Evolutionary conservation across 2,329 filamentous ascomycete genomes (phyloP).

Genomic region (Beauveria brongniartii): DNA sequence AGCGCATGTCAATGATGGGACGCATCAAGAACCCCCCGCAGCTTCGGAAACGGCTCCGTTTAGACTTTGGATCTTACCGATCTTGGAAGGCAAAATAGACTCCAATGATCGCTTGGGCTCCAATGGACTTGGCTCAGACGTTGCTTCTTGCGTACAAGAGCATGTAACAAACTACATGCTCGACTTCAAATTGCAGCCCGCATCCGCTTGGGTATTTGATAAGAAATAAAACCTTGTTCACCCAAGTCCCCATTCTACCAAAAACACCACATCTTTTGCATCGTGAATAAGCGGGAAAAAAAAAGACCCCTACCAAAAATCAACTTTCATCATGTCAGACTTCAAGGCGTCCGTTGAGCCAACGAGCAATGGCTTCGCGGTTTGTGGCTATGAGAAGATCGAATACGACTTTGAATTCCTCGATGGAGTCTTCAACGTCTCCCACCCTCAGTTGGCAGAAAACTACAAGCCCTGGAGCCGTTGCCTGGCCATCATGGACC

Average conservation of each 20-base stretch:
- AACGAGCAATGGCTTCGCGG: constrained; percentile 58
- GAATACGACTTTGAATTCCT: constrained; percentile 69
- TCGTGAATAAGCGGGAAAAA: background rate
- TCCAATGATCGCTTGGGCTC: background rate
- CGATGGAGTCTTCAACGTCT: constrained; percentile 56
- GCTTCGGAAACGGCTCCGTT: background rate
- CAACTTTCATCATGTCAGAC: constrained; percentile 6
- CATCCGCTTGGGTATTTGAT: background rate
- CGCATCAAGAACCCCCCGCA: background rate
- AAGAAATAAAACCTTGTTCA: background rate
- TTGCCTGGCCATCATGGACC: constrained; percentile 60
- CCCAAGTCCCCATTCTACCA: background rate
- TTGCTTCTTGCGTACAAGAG: background rate
- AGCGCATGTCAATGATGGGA: background rate
- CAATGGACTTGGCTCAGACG: background rate
- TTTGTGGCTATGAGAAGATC: constrained; percentile 68
- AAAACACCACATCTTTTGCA: background rate
- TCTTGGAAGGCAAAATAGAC: background rate
- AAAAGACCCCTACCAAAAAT: background rate
- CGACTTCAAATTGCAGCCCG: background rate
- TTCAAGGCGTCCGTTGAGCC: constrained; percentile 53
- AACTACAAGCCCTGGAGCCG: constrained; percentile 59
- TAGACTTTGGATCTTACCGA: background rate
- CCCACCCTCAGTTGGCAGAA: constrained; percentile 53
- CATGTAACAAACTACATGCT: background rate